These are phyloP conservation scores for Termitomyces sp. DNA, from an alignment of 768 basidiomycete genomes.

Conservation along the genomic window DNA sequence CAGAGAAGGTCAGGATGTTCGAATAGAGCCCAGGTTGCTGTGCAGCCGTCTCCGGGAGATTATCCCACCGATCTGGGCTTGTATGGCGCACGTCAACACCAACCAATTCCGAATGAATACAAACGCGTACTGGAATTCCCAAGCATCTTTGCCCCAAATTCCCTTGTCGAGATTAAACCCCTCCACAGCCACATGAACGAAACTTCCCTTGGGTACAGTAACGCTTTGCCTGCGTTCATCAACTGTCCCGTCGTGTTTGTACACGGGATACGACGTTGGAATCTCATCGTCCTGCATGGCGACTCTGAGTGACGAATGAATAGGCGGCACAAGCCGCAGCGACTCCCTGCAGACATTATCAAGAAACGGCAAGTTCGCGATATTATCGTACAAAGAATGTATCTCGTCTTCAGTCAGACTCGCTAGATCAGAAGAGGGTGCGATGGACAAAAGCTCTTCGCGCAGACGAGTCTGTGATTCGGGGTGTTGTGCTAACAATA, in stretches of 20 bases:
- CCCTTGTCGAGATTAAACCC: constrained; percentile 74
- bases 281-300: constrained; percentile 75
- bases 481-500: constrained; percentile 65
- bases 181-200: constrained; percentile 75
- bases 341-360: constrained; percentile 74
- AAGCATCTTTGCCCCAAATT: constrained; percentile 81
- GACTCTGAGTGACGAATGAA: constrained; percentile 77
- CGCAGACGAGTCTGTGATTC: constrained; percentile 67
- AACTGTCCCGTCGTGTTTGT: constrained; percentile 39
- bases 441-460: constrained; percentile 51
- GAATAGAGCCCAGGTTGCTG: constrained; percentile 65
- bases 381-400: constrained; percentile 46
- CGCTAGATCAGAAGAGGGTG: constrained; percentile 34
- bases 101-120: neutral
- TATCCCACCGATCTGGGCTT: constrained; percentile 81
- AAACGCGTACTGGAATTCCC: constrained; percentile 66
- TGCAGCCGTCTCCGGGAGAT: constrained; percentile 59
- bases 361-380: constrained; percentile 64
- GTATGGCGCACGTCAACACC: neutral
- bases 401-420: constrained; percentile 60
- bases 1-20: constrained; percentile 72
- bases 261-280: constrained; percentile 61
- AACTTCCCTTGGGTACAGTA: constrained; percentile 58
- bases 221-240: constrained; percentile 37
- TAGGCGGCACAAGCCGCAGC: constrained; percentile 72